Percentiles rank a stretch among this genome's conserved stretches.
Evolutionary conservation across 2,329 filamentous ascomycete species (phyloP).

Genomic region (Aureobasidium mangrovei): DNA sequence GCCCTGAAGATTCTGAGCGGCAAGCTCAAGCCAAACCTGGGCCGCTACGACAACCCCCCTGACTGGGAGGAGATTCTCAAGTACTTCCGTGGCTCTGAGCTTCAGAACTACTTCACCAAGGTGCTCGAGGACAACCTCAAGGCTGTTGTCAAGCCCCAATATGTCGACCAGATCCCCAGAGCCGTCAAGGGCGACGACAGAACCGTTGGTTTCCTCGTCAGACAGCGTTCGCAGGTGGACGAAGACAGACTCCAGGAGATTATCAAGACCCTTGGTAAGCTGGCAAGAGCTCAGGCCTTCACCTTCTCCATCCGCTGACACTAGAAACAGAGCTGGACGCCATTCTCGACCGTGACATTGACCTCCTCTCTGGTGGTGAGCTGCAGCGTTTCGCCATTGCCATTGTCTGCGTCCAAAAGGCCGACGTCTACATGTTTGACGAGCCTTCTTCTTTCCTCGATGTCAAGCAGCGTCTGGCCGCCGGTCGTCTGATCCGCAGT

Average conservation of each 20-base stretch:
- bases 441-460: slow-evolving; percentile 98
- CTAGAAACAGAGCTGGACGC: slow-evolving; percentile 61
- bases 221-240: slow-evolving; percentile 64
- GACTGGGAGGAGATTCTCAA: slow-evolving; percentile 99
- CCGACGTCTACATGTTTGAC: slow-evolving; percentile 99
- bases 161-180: slow-evolving; percentile 95
- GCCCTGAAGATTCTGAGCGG: slow-evolving; percentile 97
- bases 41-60: slow-evolving; percentile 88
- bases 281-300: background rate
- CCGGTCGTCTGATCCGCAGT: slow-evolving; percentile 84
- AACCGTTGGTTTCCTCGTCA: slow-evolving; percentile 69
- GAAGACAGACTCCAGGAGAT: slow-evolving; percentile 65
- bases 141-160: slow-evolving; percentile 97
- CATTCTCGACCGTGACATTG: slow-evolving; percentile 86
- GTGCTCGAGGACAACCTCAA: slow-evolving; percentile 94
- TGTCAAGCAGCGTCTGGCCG: slow-evolving; percentile 96
- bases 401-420: slow-evolving; percentile 88
- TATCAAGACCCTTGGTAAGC: slow-evolving; percentile 60
- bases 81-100: slow-evolving; percentile 93
- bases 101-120: slow-evolving; percentile 99
- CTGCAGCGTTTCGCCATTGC: slow-evolving; percentile 96
- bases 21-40: slow-evolving; percentile 96
- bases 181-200: slow-evolving; percentile 71
- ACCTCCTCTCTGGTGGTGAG: slow-evolving; percentile 88
- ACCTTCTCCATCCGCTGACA: slow-evolving; percentile 2